These are phyloP conservation scores for Butyriboletus regius DNA, from an alignment of 1,284 basidiomycete species.

Conservation along the genomic window DNA sequence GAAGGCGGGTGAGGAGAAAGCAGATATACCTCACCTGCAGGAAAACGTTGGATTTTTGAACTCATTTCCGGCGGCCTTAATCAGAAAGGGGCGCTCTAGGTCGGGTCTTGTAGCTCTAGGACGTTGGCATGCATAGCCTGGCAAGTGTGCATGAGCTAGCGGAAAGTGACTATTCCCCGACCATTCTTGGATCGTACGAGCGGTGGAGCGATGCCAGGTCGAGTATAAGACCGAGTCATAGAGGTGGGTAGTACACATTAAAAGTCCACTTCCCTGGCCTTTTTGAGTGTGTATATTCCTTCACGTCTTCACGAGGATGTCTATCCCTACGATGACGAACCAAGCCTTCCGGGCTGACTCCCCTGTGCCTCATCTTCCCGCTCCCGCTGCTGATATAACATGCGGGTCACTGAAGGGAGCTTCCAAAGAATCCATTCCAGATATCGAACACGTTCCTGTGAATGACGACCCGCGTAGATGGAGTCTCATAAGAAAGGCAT, in stretches of 20 bases:
- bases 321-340: conserved; percentile 1
- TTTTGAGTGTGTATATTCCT: conserved; percentile 4
- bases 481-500: conserved; percentile 60
- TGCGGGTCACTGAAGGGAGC: conserved; percentile 1
- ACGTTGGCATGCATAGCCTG: conserved; percentile 2
- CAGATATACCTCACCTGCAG: conserved; percentile 19
- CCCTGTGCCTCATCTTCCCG: conserved; percentile 2
- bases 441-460: conserved; percentile 65
- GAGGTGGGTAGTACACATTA: conserved; percentile 5
- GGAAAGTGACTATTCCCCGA: not conserved
- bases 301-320: conserved; percentile 10
- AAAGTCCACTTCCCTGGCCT: not conserved
- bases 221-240: conserved; percentile 20
- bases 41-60: conserved; percentile 1
- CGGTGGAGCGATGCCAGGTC: not conserved
- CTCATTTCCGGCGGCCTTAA: conserved; percentile 10
- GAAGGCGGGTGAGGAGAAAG: conserved; percentile 6
- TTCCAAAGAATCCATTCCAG: conserved; percentile 19
- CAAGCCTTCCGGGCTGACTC: not conserved
- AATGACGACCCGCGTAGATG: conserved; percentile 73
- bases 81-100: not conserved
- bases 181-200: not conserved
- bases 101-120: not conserved
- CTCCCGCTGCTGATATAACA: conserved; percentile 1
- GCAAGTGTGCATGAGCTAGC: not conserved